Conservation (phyloP, 1,284 basidiomycete species). For the Puccinia polysora region DNA sequence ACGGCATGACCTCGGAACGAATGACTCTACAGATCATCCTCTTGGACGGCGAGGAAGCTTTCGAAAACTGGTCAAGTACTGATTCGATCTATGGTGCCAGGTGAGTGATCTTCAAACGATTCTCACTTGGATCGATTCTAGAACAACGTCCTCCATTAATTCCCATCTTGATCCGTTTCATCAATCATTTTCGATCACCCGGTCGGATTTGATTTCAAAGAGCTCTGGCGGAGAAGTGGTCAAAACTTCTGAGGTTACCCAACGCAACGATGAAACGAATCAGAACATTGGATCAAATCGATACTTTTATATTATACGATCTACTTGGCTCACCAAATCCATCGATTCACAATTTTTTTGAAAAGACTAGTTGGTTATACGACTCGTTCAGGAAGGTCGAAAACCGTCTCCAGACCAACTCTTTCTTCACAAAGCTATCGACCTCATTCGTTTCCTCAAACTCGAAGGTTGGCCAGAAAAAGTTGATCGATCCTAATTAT, state of each 20-base stretch:
- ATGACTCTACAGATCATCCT: constrained; percentile 91
- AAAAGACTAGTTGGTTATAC: constrained; percentile 81
- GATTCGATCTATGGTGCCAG: constrained; percentile 93
- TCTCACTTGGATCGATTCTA: constrained; percentile 14
- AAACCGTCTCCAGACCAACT: constrained; percentile 53
- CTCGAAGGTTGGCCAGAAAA: not conserved
- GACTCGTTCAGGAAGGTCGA: constrained; percentile 68
- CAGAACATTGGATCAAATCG: constrained; percentile 69
- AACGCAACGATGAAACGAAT: constrained; percentile 59
- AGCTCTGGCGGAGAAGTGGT: constrained; percentile 79
- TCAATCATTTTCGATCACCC: not conserved
- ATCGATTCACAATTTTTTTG: constrained; percentile 69
- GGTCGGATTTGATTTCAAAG: constrained; percentile 59
- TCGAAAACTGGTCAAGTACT: constrained; percentile 75
- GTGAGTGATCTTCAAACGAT: constrained; percentile 54
- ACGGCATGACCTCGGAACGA: constrained; percentile 53
- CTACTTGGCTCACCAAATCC: constrained; percentile 66
- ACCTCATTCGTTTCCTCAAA: not conserved
- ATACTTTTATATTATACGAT: constrained; percentile 84
- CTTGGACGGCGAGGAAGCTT: constrained; percentile 98
- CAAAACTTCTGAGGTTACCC: constrained; percentile 56
- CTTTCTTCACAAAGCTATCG: constrained; percentile 12
- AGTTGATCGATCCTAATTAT: not conserved
- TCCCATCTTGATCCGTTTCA: not conserved
- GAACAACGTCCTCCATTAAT: constrained; percentile 17